These are phyloP conservation scores for Dendrobium officinale DNA, from an alignment of 106 monocot genomes.

Conservation along the genomic window DNA sequence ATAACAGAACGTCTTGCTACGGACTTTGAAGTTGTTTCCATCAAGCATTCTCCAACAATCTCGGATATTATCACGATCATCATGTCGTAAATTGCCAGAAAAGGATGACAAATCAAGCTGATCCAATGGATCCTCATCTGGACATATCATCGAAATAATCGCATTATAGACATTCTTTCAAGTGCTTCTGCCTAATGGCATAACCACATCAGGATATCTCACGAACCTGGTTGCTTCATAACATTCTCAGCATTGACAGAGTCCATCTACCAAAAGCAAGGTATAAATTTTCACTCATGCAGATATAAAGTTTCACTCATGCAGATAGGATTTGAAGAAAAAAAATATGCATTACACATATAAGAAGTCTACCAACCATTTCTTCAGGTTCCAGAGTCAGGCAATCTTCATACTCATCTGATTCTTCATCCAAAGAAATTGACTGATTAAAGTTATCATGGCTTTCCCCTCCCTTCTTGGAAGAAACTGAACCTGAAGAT, in stretches of 20 bases:
- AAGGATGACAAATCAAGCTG: constrained; percentile 61
- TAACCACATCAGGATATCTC: constrained; percentile 12
- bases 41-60: constrained; percentile 90
- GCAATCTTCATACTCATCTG: constrained; percentile 90
- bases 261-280: constrained; percentile 20
- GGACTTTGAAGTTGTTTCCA: constrained; percentile 80
- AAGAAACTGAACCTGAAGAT: constrained; percentile 26
- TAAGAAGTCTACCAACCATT: constrained; percentile 30
- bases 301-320: not conserved
- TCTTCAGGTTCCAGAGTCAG: constrained; percentile 43
- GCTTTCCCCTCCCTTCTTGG: constrained; percentile 47
- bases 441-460: constrained; percentile 24
- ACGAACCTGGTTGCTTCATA: constrained; percentile 45
- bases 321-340: not conserved
- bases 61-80: constrained; percentile 67
- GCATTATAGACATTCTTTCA: not conserved
- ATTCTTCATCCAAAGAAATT: constrained; percentile 58
- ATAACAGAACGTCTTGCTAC: constrained; percentile 67
- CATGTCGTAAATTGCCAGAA: constrained; percentile 63
- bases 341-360: not conserved
- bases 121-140: constrained; percentile 36
- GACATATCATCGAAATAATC: constrained; percentile 18
- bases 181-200: not conserved
- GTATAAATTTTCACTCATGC: not conserved
- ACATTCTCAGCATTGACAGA: constrained; percentile 26